Conservation (phyloP, 805 yeast genomes). For the Cyberlindnera samutprakarnensis region DNA sequence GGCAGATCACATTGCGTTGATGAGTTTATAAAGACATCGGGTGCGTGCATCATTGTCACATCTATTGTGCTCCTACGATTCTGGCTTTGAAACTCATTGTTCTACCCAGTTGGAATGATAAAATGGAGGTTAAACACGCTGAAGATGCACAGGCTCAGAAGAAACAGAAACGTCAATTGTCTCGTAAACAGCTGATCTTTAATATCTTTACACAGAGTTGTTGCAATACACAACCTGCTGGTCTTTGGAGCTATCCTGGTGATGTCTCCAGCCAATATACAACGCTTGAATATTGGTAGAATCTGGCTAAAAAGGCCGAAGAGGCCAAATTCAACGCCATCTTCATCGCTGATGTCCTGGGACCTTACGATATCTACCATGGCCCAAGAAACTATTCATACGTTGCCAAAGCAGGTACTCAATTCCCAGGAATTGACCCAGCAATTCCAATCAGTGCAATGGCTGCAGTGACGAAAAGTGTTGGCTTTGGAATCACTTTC, state of each 20-base stretch:
- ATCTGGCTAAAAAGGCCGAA: constrained; percentile 29
- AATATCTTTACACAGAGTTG: constrained; percentile 32
- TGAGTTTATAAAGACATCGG: too few species aligned
- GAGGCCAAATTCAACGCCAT: constrained; percentile 30
- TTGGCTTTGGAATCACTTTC: constrained; percentile 33
- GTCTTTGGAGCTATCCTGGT: constrained; percentile 32
- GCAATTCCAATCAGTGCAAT: constrained; percentile 30
- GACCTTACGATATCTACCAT: constrained; percentile 32
- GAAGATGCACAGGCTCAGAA: too few species aligned
- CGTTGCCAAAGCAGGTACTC: constrained; percentile 20
- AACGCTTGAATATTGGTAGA: constrained; percentile 29
- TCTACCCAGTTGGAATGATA: too few species aligned
- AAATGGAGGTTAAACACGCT: too few species aligned
- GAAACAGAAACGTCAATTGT: too few species aligned
- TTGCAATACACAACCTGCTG: constrained; percentile 24
- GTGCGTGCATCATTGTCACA: too few species aligned
- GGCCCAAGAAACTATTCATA: constrained; percentile 14
- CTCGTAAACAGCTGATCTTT: too few species aligned
- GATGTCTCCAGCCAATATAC: constrained; percentile 25
- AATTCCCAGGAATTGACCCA: constrained; percentile 33
- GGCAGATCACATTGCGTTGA: too few species aligned
- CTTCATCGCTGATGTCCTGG: constrained; percentile 36
- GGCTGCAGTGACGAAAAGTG: constrained; percentile 32
- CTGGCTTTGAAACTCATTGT: too few species aligned
- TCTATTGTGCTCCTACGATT: too few species aligned